phyloP scores from a whole-genome alignment of 179 eudicot species.

The Gypsophila paniculata region DNA sequence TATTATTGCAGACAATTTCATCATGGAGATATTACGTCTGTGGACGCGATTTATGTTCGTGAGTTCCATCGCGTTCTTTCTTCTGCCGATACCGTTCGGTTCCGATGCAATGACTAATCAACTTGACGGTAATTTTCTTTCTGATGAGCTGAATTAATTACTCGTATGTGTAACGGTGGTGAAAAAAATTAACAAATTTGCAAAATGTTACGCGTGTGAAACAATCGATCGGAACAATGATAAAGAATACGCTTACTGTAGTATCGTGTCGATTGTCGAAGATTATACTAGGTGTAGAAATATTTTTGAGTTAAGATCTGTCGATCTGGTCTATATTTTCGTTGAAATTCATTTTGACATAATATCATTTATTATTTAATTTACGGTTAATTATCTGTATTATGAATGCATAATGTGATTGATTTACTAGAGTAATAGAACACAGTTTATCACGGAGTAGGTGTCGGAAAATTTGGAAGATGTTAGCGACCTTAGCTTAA shows the following conservation, averaged over 20 bases:
- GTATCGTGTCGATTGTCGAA: background rate
- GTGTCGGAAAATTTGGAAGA: background rate
- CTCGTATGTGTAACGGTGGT: background rate
- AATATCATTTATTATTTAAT: background rate
- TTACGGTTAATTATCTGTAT: background rate
- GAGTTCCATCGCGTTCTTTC: constrained; percentile 5
- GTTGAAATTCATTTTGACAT: background rate
- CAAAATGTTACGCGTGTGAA: background rate
- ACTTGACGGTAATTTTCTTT: constrained; percentile 25
- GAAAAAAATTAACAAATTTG: background rate
- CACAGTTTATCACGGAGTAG: too few relatives aligned
- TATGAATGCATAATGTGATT: background rate
- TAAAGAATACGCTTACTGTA: background rate
- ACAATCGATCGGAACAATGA: background rate
- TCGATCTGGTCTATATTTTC: background rate
- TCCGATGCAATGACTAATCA: constrained; percentile 24
- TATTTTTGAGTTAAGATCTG: background rate
- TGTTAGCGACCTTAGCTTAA: background rate
- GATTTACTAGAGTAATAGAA: background rate
- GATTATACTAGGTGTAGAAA: background rate
- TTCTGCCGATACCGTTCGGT: constrained; percentile 1
- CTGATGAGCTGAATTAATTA: too few relatives aligned
- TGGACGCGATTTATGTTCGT: constrained; percentile 1
- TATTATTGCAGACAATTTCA: background rate
- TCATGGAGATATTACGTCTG: constrained; percentile 8